Evolutionary conservation across 331 rosid species (phyloP).

Genomic region (Cydonia oblonga): DNA sequence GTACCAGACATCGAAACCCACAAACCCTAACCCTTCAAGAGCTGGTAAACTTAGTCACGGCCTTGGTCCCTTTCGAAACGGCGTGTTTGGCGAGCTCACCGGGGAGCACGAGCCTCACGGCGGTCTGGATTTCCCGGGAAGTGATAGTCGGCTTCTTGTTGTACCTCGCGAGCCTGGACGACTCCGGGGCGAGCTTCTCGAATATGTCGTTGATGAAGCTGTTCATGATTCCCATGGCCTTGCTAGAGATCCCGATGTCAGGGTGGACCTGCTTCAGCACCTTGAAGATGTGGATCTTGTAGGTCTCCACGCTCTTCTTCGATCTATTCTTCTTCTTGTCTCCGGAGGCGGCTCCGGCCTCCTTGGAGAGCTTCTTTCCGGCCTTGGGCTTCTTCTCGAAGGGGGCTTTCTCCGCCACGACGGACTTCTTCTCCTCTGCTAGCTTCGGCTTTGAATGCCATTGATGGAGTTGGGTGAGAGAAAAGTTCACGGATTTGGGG

Average conservation of each 20-base stretch:
- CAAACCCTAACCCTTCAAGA: constrained; percentile 4
- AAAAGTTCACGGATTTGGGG: neutral
- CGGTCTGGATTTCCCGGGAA: constrained; percentile 43
- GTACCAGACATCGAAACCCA: neutral
- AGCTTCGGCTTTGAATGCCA: constrained; percentile 35
- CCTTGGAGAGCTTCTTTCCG: constrained; percentile 40
- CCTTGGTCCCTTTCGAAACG: constrained; percentile 44
- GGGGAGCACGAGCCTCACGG: constrained; percentile 33
- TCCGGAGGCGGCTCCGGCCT: constrained; percentile 13
- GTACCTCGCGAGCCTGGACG: constrained; percentile 28
- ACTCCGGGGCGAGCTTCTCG: constrained; percentile 42
- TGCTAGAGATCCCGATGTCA: constrained; percentile 38
- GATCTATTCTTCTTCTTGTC: constrained; percentile 38
- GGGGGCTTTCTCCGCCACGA: constrained; percentile 32
- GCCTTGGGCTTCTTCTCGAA: constrained; percentile 40
- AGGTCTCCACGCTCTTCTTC: constrained; percentile 37
- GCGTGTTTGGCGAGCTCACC: constrained; percentile 46
- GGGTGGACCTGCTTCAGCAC: constrained; percentile 42
- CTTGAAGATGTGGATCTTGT: constrained; percentile 45
- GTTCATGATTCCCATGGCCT: constrained; percentile 45
- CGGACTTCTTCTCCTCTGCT: constrained; percentile 24
- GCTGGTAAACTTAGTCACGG: constrained; percentile 44
- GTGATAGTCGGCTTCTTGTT: constrained; percentile 42
- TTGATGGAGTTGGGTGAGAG: neutral
- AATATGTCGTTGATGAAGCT: constrained; percentile 41